A percentile compares a stretch with the other conserved stretches of the same genome.
These are phyloP conservation scores for Leishmania guyanensis DNA, from an alignment of 208 protist genomes.

Conservation along the genomic window DNA sequence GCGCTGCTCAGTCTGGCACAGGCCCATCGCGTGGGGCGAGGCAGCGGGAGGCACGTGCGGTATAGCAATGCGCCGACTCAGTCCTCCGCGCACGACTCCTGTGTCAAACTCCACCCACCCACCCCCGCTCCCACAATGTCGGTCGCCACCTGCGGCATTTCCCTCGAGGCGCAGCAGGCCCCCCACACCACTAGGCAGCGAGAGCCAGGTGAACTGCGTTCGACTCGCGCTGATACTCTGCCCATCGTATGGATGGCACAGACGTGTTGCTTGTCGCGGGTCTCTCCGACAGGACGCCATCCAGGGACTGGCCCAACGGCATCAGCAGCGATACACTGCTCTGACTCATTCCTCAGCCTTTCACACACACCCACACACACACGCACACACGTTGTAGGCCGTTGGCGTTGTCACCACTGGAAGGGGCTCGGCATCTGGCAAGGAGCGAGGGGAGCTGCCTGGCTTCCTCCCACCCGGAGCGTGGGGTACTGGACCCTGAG, in stretches of 20 bases:
- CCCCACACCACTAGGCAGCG: background rate
- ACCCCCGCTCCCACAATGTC: background rate
- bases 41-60: background rate
- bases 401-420: background rate
- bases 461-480: background rate
- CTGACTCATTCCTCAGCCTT: background rate
- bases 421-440: background rate
- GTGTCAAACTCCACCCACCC: background rate
- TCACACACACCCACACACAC: background rate
- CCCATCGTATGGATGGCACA: background rate
- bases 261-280: background rate
- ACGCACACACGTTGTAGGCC: background rate
- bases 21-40: background rate
- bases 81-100: background rate
- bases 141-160: background rate
- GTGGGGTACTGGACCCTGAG: background rate
- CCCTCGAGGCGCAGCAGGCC: background rate
- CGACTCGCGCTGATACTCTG: background rate
- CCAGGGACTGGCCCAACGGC: background rate
- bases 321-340: background rate
- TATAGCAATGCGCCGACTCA: background rate
- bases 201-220: background rate
- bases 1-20: background rate
- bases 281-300: background rate
- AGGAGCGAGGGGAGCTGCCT: background rate